Base-by-base conservation (phyloP, 2,329 filamentous ascomycete species). In the Ceratocystis papillata region DNA sequence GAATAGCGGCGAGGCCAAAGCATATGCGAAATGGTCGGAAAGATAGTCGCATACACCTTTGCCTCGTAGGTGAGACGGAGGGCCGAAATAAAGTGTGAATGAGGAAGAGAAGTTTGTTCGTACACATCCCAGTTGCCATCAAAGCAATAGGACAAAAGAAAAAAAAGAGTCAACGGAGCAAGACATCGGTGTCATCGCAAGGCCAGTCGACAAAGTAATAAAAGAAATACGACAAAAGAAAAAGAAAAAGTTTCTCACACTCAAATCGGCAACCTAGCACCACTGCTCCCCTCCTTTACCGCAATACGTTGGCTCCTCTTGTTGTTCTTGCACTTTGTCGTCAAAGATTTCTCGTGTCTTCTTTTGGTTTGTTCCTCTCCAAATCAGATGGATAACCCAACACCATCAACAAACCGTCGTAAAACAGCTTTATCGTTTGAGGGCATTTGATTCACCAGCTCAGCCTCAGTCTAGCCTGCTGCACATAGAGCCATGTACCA, bases 181-280 rank as follows among this genome's bases (percentile, higher is more conserved):
- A 28, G 20, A 25, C 20, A 28, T 15, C 12, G 8, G 7, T 55
- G 50, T 17, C 20, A 25, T 55, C 8, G n/a, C 53, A 12, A 57
- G 17, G 28, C 10, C 15, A 28, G 53, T 30, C 3, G 53, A 30
- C 53, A 1, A 57, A 30, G 30, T 57, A 57, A 50, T 50, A 62
- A 62, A 62, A 45, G 15, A 20, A 45, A 37, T 20, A 45, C 33
- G 50, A 50, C 50, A 33, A 53, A 53, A 50, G 17, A n/a, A 53
- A 63, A 44, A 17, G 12, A 62, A 62, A 63, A 53, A 2, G 17
- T 8, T 41, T 62, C 44, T 46, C 60, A 62, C 60, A 62, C 60
- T 62, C 60, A 17, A 25, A 12, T 5, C 37, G 41, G 12, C 20
- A 28, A 15, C 10, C 12, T 4, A 15, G 4, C 37, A 41, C 37